Evolutionary conservation across 2,329 filamentous ascomycete genomes (phyloP).

Genomic region (Diaporthe australafricana): DNA sequence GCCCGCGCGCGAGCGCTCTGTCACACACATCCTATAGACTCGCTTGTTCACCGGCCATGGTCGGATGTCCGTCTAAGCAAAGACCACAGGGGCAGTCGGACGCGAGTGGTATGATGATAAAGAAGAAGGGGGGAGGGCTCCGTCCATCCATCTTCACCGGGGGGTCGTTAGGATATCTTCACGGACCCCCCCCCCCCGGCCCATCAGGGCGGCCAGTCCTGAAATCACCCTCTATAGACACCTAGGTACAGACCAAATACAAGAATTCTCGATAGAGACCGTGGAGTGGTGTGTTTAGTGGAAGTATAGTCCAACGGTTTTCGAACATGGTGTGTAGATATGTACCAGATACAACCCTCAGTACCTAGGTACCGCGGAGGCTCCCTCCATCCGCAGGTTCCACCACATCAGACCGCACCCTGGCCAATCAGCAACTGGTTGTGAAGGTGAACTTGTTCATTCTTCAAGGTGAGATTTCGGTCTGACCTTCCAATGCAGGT

Average conservation of each 20-base stretch:
- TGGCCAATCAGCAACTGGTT: neutral
- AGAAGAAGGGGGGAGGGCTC: neutral
- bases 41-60: conserved; percentile 5
- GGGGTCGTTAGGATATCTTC: no score
- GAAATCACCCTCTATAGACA: neutral
- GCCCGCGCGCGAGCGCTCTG: conserved; percentile 2
- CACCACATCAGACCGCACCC: neutral
- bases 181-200: neutral
- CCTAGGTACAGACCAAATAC: neutral
- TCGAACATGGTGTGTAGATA: neutral
- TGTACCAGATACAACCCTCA: neutral
- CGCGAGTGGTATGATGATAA: neutral
- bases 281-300: neutral
- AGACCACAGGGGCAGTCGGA: conserved; percentile 3
- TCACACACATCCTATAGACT: neutral
- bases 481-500: neutral
- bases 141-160: neutral
- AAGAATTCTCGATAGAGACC: no score
- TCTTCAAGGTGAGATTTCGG: neutral
- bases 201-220: neutral
- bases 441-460: neutral
- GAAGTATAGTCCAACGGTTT: neutral
- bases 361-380: neutral
- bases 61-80: conserved; percentile 6
- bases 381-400: neutral